Conservation (phyloP, 2,329 filamentous ascomycete species). For the Zymoseptoria passerinii region DNA sequence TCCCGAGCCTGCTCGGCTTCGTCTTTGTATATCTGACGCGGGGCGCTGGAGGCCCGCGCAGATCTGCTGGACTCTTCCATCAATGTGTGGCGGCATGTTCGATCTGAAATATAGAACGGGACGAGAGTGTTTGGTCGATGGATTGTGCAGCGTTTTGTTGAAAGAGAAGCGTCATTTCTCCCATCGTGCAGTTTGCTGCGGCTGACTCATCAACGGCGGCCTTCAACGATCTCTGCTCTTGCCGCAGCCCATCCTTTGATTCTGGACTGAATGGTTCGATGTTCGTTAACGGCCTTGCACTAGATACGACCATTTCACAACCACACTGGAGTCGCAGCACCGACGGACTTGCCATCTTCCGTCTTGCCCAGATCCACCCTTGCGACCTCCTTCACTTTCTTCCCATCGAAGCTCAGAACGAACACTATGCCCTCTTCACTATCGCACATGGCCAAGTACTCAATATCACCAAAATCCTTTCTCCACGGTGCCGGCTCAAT, state of each 20-base stretch:
- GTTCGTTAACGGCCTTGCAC: no score
- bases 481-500: slow-evolving; percentile 28
- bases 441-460: slow-evolving; percentile 30
- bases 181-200: no score
- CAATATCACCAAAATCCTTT: slow-evolving; percentile 12
- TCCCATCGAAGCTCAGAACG: slow-evolving; percentile 28
- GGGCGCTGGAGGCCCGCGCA: background rate
- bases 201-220: no score
- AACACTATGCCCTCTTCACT: slow-evolving; percentile 29
- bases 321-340: slow-evolving; percentile 30
- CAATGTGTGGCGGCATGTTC: background rate
- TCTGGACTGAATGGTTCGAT: no score
- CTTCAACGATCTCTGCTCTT: no score
- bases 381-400: slow-evolving; percentile 23
- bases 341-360: slow-evolving; percentile 24
- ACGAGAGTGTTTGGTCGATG: no score
- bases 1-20: background rate
- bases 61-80: background rate
- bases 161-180: no score
- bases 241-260: no score
- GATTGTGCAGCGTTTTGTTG: no score
- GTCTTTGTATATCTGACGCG: background rate
- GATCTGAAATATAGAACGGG: no score
- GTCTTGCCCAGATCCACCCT: slow-evolving; percentile 25
- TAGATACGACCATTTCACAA: slow-evolving; percentile 8